Evolutionary conservation across 495 filamentous ascomycete genomes (phyloP).

Genomic region (Penicillium mononematosum): DNA sequence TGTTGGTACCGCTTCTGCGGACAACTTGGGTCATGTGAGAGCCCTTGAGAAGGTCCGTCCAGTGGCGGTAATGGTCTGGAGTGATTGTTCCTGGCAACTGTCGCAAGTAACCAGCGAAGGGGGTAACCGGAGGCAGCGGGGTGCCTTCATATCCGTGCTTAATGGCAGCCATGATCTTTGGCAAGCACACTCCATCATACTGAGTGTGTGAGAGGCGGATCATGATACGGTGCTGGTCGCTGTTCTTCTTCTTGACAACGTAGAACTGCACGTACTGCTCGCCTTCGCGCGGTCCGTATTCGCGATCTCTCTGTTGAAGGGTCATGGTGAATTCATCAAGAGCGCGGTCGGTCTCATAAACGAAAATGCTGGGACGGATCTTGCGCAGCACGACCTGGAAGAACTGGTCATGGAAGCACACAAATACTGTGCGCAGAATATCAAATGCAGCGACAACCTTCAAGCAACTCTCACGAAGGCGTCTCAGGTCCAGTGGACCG

Average conservation of each 20-base stretch:
- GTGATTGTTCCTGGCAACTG: slow-evolving; percentile 45
- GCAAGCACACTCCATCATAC: slow-evolving; percentile 70
- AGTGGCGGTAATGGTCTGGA: slow-evolving; percentile 56
- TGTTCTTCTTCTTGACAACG: slow-evolving; percentile 51
- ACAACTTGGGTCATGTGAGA: slow-evolving; percentile 50
- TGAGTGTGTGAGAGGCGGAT: slow-evolving; percentile 72
- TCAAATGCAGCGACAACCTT: slow-evolving; percentile 56
- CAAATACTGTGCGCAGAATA: slow-evolving; percentile 69
- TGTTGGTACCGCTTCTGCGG: slow-evolving; percentile 35
- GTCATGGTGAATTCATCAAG: slow-evolving; percentile 51
- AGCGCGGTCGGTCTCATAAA: slow-evolving; percentile 54
- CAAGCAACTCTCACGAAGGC: slow-evolving; percentile 46
- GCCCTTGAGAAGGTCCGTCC: slow-evolving; percentile 41
- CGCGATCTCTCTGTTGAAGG: slow-evolving; percentile 48
- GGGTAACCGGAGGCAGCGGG: slow-evolving; percentile 40
- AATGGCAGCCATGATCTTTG: slow-evolving; percentile 57
- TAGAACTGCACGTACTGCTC: slow-evolving; percentile 63
- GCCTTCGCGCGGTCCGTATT: slow-evolving; percentile 56
- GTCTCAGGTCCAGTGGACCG: slow-evolving; percentile 45
- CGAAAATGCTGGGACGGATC: slow-evolving; percentile 50
- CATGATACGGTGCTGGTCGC: slow-evolving; percentile 55
- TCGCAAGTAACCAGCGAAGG: slow-evolving; percentile 61
- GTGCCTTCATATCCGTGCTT: slow-evolving; percentile 53
- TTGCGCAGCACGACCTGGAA: slow-evolving; percentile 62
- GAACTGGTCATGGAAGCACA: slow-evolving; percentile 54